Conservation (phyloP, 139 green algal genomes). For the Coelastrella sp. region DNA sequence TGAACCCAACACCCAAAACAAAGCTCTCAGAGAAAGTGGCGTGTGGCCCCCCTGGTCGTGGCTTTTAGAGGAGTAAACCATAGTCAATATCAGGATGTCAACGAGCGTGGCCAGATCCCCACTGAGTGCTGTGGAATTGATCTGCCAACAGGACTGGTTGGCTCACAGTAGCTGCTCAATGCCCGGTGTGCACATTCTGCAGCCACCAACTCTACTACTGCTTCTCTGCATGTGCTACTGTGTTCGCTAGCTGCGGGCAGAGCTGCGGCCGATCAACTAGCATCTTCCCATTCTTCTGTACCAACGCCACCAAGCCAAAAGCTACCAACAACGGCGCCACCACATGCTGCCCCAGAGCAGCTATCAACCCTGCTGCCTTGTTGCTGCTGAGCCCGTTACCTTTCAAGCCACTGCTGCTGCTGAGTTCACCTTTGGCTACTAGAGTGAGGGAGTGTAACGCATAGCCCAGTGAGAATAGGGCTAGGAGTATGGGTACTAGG, state of each 20-base stretch:
- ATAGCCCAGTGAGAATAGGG: constrained; percentile 43
- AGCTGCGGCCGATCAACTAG: constrained; percentile 82
- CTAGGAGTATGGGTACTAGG: neutral
- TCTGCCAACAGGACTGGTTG: neutral
- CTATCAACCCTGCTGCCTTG: neutral
- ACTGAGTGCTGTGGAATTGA: too few relatives aligned
- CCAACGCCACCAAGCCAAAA: constrained; percentile 58
- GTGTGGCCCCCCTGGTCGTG: too few relatives aligned
- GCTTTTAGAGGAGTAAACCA: too few relatives aligned
- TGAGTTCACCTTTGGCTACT: constrained; percentile 41
- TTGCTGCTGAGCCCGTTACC: neutral
- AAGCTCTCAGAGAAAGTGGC: too few relatives aligned
- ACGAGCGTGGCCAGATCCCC: too few relatives aligned
- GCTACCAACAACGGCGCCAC: constrained; percentile 69
- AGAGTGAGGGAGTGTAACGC: constrained; percentile 18
- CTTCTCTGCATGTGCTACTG: constrained; percentile 55
- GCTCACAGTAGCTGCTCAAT: neutral
- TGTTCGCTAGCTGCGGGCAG: constrained; percentile 72
- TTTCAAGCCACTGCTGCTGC: constrained; percentile 20
- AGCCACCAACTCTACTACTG: neutral
- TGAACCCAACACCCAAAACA: too few relatives aligned
- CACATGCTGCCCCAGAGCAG: constrained; percentile 46
- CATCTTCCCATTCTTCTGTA: constrained; percentile 69
- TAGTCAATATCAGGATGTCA: too few relatives aligned
- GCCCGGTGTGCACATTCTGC: neutral